Base-by-base conservation (phyloP, 169 alveolate species). In the Plasmodium knowlesi region DNA sequence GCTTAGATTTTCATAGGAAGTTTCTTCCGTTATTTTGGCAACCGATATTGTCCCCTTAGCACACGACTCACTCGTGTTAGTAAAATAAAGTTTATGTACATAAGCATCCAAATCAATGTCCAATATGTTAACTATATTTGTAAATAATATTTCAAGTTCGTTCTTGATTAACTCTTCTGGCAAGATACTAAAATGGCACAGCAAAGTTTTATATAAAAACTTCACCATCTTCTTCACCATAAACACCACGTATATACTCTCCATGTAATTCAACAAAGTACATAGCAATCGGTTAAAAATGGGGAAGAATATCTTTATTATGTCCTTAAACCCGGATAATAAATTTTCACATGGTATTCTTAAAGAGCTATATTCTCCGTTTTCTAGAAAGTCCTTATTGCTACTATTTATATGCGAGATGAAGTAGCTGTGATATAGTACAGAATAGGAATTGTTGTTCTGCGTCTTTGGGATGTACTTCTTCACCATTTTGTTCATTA, bases 341-440 rank as follows among this genome's bases (percentile, higher is more conserved):
- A 86, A 86, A 86, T 86, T 86, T 86, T 86, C 93, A 76, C 93
- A 86, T 32, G 93, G 93, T 46, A 86, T 86, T 50, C 76, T 86
- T 78, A 86, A 76, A 54, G n/a, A 25, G 81, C 81, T 41, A 37
- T 76, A 86, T 53, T 86, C 81, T 74, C 67, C 67, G 41, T 19
- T 86, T 78, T 86, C 86, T 37, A 86, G 50, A 12, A 86, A 86
- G 41, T 86, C 70, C 43, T 57, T 86, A 86, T 86, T 86, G 67
- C 67, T 39, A 85, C 46, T 76, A 12, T 86, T 86, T 76, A 86
- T 86, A 37, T 86, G 46, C 37, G 93, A 53, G 67, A 34, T 86
- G 70, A 74, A 86, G 70, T 86, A 86, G 67, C 22, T 86, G 37
- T 86, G 85, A 86, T 86, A 86, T 30, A 86, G 16, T n/a, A 74